A percentile compares a stretch with the other conserved stretches of the same genome.
Evolutionary conservation across 257 asterid genomes (phyloP).

Genomic region (Salvia splendens): DNA sequence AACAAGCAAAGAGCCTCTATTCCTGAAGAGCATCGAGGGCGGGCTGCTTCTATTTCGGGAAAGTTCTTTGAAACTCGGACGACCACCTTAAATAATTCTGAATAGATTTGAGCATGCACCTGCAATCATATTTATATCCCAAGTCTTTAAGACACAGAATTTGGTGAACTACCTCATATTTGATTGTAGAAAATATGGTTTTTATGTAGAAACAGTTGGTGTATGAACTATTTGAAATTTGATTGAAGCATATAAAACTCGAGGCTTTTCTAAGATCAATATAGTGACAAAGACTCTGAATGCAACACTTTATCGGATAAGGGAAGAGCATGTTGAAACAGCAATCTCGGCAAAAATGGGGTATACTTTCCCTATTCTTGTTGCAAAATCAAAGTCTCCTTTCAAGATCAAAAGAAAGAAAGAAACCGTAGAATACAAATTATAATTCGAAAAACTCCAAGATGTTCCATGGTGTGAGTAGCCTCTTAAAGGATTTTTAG

Average conservation of each 20-base stretch:
- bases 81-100: conserved; percentile 53
- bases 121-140: conserved; percentile 37
- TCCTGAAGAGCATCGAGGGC: conserved; percentile 86
- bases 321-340: neutral
- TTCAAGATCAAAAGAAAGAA: neutral
- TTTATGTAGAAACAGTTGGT: neutral
- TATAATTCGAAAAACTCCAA: neutral
- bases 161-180: conserved; percentile 3
- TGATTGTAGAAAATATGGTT: neutral
- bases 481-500: neutral
- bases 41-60: conserved; percentile 75
- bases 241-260: neutral
- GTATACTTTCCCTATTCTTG: neutral
- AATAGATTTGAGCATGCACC: conserved; percentile 83
- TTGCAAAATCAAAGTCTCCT: conserved; percentile 1
- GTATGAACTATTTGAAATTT: neutral
- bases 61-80: conserved; percentile 44
- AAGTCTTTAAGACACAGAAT: conserved; percentile 4
- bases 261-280: neutral
- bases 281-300: neutral
- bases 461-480: conserved; percentile 1
- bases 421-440: neutral
- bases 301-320: neutral
- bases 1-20: conserved; percentile 71
- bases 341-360: neutral